These are phyloP conservation scores for Thielaviopsis euricoi DNA, from an alignment of 2,329 filamentous ascomycete species.

Conservation along the genomic window DNA sequence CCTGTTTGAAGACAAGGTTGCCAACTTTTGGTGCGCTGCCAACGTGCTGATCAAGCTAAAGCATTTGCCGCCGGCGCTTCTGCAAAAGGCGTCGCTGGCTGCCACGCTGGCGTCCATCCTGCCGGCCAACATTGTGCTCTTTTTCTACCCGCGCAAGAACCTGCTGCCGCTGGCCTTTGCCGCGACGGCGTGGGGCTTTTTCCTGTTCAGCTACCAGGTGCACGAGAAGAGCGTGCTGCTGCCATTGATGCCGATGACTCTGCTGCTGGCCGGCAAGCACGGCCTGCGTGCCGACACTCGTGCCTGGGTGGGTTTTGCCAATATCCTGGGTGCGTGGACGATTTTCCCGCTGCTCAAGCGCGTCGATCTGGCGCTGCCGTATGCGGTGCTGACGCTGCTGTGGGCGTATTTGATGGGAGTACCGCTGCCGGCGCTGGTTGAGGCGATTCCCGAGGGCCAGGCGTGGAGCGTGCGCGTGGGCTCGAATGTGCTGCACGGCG, in stretches of 20 bases:
- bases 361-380: constrained; percentile 71
- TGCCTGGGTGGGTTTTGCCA: constrained; percentile 92
- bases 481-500: constrained; percentile 53
- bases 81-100: constrained; percentile 60
- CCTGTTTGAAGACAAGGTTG: constrained; percentile 95
- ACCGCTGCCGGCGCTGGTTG: constrained; percentile 53
- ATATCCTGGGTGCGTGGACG: constrained; percentile 78
- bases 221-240: constrained; percentile 95
- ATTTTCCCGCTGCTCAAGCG: constrained; percentile 81
- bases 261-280: constrained; percentile 62
- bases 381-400: constrained; percentile 65
- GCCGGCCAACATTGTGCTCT: constrained; percentile 63
- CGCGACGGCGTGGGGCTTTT: constrained; percentile 87
- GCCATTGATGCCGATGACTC: constrained; percentile 82
- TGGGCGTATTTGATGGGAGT: constrained; percentile 88
- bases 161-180: constrained; percentile 68
- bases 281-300: constrained; percentile 62
- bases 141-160: constrained; percentile 59
- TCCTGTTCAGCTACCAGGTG: constrained; percentile 93
- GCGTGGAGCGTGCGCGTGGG: constrained; percentile 17
- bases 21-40: constrained; percentile 91
- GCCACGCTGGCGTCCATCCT: constrained; percentile 63
- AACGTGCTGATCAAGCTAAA: constrained; percentile 82
- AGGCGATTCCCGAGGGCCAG: constrained; percentile 14
- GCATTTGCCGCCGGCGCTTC: constrained; percentile 48